phyloP scores from a whole-genome alignment of 2,329 filamentous ascomycete genomes.

The Stylonectria norvegica region DNA sequence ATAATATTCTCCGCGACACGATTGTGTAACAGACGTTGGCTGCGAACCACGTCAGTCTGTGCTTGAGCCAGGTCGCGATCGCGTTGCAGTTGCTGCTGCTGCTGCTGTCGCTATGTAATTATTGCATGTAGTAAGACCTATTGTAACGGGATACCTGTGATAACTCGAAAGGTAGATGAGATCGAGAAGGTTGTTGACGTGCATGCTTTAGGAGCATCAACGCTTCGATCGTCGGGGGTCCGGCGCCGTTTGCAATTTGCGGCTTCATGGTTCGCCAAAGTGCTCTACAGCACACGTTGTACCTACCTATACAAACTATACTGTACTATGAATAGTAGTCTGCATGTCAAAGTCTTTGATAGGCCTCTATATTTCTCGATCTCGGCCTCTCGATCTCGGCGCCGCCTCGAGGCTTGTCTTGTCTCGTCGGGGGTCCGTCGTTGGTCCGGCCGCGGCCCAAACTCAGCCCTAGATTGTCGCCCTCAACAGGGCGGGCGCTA shows the following conservation, averaged over 20 bases:
- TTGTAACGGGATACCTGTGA: too few relatives aligned
- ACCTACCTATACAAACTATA: too few relatives aligned
- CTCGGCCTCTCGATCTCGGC: constrained; percentile 17
- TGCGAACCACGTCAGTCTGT: constrained; percentile 25
- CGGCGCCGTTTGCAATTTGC: too few relatives aligned
- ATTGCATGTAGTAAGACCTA: too few relatives aligned
- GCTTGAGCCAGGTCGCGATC: constrained; percentile 16
- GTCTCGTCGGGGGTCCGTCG: background rate
- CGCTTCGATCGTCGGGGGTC: too few relatives aligned
- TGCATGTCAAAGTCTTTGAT: too few relatives aligned
- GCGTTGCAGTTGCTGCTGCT: background rate
- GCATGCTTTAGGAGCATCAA: too few relatives aligned
- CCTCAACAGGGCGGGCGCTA: constrained; percentile 21
- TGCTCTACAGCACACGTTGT: too few relatives aligned
- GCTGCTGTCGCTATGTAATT: constrained; percentile 21
- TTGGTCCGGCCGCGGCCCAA: constrained; percentile 1
- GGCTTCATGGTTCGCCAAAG: too few relatives aligned
- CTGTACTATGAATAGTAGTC: too few relatives aligned
- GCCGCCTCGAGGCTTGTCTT: constrained; percentile 18
- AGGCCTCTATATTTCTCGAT: too few relatives aligned
- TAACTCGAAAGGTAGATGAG: too few relatives aligned
- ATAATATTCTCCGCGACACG: constrained; percentile 30
- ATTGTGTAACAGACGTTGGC: constrained; percentile 27
- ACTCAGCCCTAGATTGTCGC: constrained; percentile 27
- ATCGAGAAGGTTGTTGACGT: constrained; percentile 25